A percentile compares a stretch with the other conserved stretches of the same genome.
Conservation (phyloP, 1,139 yeast species). For the Hemisphaericaspora xylanilytica region DNA sequence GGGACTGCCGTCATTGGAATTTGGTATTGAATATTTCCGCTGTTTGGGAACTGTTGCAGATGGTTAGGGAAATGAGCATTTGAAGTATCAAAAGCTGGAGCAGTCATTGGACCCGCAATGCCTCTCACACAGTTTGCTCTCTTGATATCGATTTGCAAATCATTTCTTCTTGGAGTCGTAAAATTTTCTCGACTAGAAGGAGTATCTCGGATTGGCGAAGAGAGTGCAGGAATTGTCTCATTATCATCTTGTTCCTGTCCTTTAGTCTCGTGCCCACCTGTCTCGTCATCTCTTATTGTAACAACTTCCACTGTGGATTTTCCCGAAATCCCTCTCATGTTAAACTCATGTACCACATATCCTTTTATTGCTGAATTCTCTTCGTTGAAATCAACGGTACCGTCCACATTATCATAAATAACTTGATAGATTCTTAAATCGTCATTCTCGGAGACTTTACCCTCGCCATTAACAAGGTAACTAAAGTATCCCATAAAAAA, state of each 20-base stretch:
- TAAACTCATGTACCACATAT: constrained; percentile 31
- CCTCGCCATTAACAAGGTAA: constrained; percentile 33
- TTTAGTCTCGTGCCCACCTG: constrained; percentile 17
- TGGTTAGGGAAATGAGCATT: constrained; percentile 6
- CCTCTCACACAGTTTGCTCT: constrained; percentile 10
- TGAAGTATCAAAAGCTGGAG: constrained; percentile 33
- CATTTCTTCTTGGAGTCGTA: constrained; percentile 15
- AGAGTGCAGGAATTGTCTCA: constrained; percentile 41
- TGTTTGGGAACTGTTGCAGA: constrained; percentile 9
- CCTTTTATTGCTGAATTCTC: constrained; percentile 21
- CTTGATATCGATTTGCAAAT: constrained; percentile 12
- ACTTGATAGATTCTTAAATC: constrained; percentile 32
- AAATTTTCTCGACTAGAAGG: constrained; percentile 3
- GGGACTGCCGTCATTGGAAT: neutral
- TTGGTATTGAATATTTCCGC: constrained; percentile 3
- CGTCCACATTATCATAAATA: constrained; percentile 24
- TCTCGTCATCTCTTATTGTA: constrained; percentile 9
- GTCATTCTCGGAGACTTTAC: constrained; percentile 19
- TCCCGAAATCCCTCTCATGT: constrained; percentile 13
- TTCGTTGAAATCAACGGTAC: constrained; percentile 10
- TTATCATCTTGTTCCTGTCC: constrained; percentile 30
- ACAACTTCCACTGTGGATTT: constrained; percentile 4
- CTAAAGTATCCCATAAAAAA: constrained; percentile 44
- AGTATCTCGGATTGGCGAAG: constrained; percentile 33
- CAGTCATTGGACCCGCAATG: constrained; percentile 34